These are phyloP conservation scores for Torulaspora quercuum DNA, from an alignment of 805 yeast genomes.

Conservation along the genomic window DNA sequence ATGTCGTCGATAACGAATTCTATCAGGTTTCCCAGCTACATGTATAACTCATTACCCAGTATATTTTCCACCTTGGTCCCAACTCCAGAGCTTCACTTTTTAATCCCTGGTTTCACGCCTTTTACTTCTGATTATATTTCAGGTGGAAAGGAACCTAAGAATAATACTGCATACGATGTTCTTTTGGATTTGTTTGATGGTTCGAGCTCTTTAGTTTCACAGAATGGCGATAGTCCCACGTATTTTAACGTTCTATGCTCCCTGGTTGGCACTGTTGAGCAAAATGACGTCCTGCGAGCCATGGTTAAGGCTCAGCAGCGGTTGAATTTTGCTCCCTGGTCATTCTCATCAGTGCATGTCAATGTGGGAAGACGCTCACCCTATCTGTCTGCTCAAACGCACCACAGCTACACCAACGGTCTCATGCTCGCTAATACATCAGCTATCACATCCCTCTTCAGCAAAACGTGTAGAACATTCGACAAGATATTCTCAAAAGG, in stretches of 20 bases:
- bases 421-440: slow-evolving; percentile 82
- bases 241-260: slow-evolving; percentile 72
- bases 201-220: slow-evolving; percentile 65
- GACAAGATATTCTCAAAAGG: slow-evolving; percentile 74
- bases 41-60: slow-evolving; percentile 81
- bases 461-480: slow-evolving; percentile 67
- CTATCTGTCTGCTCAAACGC: slow-evolving; percentile 30
- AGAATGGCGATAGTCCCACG: slow-evolving; percentile 42
- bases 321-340: slow-evolving; percentile 80
- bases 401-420: slow-evolving; percentile 56
- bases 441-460: slow-evolving; percentile 62
- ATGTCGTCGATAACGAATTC: slow-evolving; percentile 85
- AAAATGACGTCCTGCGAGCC: slow-evolving; percentile 68
- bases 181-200: slow-evolving; percentile 77
- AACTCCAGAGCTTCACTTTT: slow-evolving; percentile 75
- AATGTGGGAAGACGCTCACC: slow-evolving; percentile 75
- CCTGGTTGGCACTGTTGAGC: slow-evolving; percentile 60
- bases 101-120: slow-evolving; percentile 73
- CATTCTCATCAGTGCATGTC: slow-evolving; percentile 72
- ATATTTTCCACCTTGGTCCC: slow-evolving; percentile 81
- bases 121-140: slow-evolving; percentile 65
- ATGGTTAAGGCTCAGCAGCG: slow-evolving; percentile 59
- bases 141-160: slow-evolving; percentile 55
- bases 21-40: slow-evolving; percentile 84
- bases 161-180: slow-evolving; percentile 75